These are phyloP conservation scores for Camellia oleifera DNA, from an alignment of 179 eudicot genomes.

Conservation along the genomic window DNA sequence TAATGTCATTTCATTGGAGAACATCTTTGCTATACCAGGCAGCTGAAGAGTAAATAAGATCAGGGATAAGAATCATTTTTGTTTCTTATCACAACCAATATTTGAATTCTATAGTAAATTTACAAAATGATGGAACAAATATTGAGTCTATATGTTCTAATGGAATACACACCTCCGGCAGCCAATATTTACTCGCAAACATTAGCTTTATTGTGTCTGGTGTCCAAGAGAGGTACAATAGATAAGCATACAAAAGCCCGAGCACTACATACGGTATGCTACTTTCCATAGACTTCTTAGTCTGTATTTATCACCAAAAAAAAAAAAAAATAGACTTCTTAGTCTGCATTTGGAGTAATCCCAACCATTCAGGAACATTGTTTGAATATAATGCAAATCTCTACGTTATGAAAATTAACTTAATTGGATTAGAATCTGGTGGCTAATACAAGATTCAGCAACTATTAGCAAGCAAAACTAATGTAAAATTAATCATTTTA, in stretches of 20 bases:
- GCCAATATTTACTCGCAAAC: constrained; percentile 88
- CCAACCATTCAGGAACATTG: not conserved
- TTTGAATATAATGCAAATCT: not conserved
- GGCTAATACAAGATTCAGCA: not conserved
- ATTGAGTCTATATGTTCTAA: not conserved
- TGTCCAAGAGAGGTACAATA: constrained; percentile 87
- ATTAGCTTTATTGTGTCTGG: constrained; percentile 74
- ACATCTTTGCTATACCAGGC: constrained; percentile 85
- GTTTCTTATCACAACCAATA: not conserved
- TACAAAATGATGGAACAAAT: not conserved
- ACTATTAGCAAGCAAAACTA: not conserved
- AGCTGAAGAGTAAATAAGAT: constrained; percentile 33
- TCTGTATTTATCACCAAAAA: constrained; percentile 39
- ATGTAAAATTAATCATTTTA: not conserved
- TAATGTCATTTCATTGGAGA: constrained; percentile 83
- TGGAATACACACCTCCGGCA: constrained; percentile 71
- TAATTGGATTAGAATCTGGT: not conserved
- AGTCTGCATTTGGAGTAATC: constrained; percentile 50
- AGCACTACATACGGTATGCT: constrained; percentile 63
- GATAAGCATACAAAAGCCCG: constrained; percentile 72
- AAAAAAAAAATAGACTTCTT: constrained; percentile 46
- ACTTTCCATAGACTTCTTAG: constrained; percentile 76
- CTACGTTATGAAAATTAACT: not conserved
- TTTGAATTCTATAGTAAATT: not conserved
- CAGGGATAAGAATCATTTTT: not conserved